Conservation (phyloP, 2,329 filamentous ascomycete species). For the Botrytis paeoniae region DNA sequence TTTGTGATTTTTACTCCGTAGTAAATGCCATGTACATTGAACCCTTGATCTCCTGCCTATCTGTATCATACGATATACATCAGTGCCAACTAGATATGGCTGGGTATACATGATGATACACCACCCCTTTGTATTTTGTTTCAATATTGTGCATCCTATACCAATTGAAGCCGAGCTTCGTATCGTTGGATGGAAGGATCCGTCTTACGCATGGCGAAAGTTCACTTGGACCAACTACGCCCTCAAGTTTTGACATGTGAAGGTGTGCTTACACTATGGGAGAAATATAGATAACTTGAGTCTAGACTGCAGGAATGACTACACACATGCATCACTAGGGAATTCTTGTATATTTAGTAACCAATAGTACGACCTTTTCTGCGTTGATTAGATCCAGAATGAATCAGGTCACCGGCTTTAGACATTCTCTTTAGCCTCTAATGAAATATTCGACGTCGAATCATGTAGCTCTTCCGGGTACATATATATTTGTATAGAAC, state of each 20-base stretch:
- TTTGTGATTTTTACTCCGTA: neutral
- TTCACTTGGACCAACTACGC: neutral
- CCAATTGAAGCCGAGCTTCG: neutral
- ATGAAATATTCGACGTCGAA: neutral
- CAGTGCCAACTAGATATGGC: neutral
- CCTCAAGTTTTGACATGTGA: constrained; percentile 1
- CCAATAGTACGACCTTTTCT: neutral
- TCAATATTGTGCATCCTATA: neutral
- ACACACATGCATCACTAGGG: neutral
- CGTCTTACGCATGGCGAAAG: neutral
- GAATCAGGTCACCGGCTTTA: neutral
- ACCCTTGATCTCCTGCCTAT: neutral
- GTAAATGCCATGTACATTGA: neutral
- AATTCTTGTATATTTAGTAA: neutral
- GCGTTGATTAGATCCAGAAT: neutral
- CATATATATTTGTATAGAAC: neutral
- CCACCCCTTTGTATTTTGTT: neutral
- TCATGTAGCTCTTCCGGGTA: neutral
- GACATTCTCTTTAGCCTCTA: too few species aligned
- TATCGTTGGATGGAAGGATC: neutral
- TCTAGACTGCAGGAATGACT: neutral
- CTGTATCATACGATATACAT: neutral
- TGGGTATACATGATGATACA: neutral
- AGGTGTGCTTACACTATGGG: neutral
- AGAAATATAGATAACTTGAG: neutral